Percentiles rank a stretch among this genome's conserved stretches.
Conservation (phyloP, 176 grass and related monocot species). For the Melocanna baccifera region DNA sequence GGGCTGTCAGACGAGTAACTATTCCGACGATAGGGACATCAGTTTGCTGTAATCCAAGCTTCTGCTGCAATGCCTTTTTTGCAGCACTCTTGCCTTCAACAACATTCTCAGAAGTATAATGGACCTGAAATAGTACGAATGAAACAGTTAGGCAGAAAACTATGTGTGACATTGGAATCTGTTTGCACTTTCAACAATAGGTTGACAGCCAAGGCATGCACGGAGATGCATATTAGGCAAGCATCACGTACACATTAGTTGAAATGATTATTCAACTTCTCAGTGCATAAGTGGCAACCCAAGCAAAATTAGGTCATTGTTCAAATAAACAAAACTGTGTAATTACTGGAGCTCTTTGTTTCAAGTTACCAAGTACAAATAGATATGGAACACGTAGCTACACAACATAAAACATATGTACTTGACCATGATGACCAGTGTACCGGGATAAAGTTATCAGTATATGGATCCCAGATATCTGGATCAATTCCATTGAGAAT, state of each 20-base stretch:
- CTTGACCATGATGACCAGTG: not conserved
- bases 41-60: constrained; percentile 62
- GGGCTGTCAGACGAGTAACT: constrained; percentile 77
- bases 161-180: not conserved
- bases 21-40: constrained; percentile 83
- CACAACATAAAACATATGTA: not conserved
- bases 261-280: not conserved
- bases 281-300: not conserved
- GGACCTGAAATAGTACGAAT: constrained; percentile 48
- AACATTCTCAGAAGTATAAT: constrained; percentile 84
- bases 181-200: not conserved
- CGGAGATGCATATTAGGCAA: not conserved
- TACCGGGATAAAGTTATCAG: constrained; percentile 61
- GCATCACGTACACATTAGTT: not conserved
- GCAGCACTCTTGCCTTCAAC: constrained; percentile 82
- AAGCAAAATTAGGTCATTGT: not conserved
- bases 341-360: not conserved
- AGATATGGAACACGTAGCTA: not conserved
- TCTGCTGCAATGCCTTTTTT: constrained; percentile 89
- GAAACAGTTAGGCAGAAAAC: constrained; percentile 7
- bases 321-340: not conserved
- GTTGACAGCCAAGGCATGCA: not conserved
- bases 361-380: constrained; percentile 6
- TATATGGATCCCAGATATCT: constrained; percentile 80
- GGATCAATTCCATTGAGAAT: constrained; percentile 78